Evolutionary conservation across 345 rosid genomes (phyloP).

Genomic region (Melaleuca alternifolia): DNA sequence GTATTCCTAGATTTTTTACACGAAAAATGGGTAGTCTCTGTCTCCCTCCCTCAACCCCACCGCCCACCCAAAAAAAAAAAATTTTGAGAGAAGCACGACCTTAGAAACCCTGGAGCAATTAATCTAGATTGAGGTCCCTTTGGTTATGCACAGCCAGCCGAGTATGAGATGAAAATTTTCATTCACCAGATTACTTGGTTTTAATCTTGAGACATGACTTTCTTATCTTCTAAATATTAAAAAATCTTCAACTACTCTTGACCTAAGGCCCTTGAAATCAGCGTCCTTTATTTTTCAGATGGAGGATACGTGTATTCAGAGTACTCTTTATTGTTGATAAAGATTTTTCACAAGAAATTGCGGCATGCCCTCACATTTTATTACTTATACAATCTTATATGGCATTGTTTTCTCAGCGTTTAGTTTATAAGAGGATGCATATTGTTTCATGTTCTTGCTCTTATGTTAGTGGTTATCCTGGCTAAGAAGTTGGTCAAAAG

Average conservation of each 20-base stretch:
- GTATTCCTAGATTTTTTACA: neutral
- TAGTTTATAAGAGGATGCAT: neutral
- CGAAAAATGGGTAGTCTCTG: neutral
- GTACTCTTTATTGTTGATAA: neutral
- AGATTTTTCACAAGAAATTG: neutral
- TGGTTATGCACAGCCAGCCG: neutral
- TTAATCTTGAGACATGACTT: neutral
- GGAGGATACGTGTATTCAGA: neutral
- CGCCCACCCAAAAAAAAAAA: no score
- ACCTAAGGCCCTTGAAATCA: neutral
- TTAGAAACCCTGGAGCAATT: neutral
- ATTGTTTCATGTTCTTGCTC: neutral
- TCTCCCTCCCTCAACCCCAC: neutral
- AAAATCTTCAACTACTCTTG: neutral
- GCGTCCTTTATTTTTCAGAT: neutral
- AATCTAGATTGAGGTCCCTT: neutral
- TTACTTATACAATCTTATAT: neutral
- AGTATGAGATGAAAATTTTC: neutral
- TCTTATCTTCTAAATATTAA: neutral
- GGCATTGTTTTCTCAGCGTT: neutral
- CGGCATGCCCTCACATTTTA: neutral
- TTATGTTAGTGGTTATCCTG: neutral
- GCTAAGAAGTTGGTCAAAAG: neutral
- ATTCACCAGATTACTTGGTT: neutral
- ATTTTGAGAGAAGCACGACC: neutral